Evolutionary conservation across 306 rosid genomes (phyloP).

Genomic region (Quercus alba): DNA sequence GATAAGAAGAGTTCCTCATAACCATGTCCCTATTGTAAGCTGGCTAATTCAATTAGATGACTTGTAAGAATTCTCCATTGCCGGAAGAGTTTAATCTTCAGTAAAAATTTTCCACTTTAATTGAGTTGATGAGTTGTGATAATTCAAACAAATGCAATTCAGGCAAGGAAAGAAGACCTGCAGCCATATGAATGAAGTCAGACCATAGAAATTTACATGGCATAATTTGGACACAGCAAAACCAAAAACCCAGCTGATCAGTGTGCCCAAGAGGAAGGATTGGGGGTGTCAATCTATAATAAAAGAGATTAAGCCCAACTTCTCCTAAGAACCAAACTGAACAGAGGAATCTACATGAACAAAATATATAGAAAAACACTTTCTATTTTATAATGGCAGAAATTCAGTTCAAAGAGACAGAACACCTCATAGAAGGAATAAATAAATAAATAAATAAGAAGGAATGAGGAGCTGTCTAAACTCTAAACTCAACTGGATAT

Average conservation of each 20-base stretch:
- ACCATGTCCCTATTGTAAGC: conserved; percentile 49
- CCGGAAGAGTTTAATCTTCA: conserved; percentile 17
- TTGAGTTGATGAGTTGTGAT: conserved; percentile 15
- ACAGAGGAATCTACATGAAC: conserved; percentile 10
- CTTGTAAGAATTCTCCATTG: conserved; percentile 53
- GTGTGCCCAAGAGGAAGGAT: conserved; percentile 8
- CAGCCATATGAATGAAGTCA: conserved; percentile 23
- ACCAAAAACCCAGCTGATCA: conserved; percentile 6
- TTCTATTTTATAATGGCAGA: conserved; percentile 13
- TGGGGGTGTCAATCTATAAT: conserved; percentile 9
- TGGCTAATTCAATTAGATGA: conserved; percentile 42
- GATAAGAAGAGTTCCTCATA: conserved; percentile 42
- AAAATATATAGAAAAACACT: conserved; percentile 3
- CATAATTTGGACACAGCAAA: conserved; percentile 14
- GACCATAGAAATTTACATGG: conserved; percentile 16
- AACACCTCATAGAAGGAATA: conserved; percentile 8
- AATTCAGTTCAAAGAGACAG: background rate
- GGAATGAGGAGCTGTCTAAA: background rate
- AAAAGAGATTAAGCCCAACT: background rate
- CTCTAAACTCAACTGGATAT: conserved; percentile 14
- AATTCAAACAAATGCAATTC: conserved; percentile 26
- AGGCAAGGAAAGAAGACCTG: conserved; percentile 27
- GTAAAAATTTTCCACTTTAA: conserved; percentile 27
- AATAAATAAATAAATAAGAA: background rate
- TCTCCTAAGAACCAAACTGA: background rate